Base-by-base conservation (phyloP, 2,329 filamentous ascomycete genomes). In the Microsporum ferrugineum region DNA sequence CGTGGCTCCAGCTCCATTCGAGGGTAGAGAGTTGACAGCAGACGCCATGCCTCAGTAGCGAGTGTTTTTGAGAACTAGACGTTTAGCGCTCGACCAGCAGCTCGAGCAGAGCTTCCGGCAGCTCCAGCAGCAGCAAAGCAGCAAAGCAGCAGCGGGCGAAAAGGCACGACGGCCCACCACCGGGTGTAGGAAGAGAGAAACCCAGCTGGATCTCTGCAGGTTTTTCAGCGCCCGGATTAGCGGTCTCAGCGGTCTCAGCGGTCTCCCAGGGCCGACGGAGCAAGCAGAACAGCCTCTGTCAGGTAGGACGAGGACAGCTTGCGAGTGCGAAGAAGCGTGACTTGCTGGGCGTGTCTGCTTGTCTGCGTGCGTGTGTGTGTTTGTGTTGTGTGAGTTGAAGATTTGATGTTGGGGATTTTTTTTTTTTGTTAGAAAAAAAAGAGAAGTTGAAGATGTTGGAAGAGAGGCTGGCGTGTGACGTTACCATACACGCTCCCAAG, bases 1-100 rank as follows among this genome's bases (percentile, higher is more conserved):
- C 70, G 74, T 76, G 69, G 71, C 70, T 64, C 73, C 68, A 57
- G 73, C 67, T 65, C 67, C 72, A 65, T 70, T 75, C 57, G 70
- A 70, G 64, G 73, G 65, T 60, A 69, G 61, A 51, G 73, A 71
- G 65, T 73, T 75, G 65, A 73, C 64, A 60, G 73, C 70, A 45
- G 74, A 76, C 70, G 75, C 71, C 74, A 77, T 77, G 61, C 65
- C 64, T 65, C 58, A 39, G 17, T 10, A 51, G 23, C 17, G 29
- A n/a, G 23, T 29, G 17, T 23, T 23, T 23, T 23, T 23, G 43
- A 17, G 43, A 12, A 27, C 12, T 27, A 27, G 41, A 47, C n/a
- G 17, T 23, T 23, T 23, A 23, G 49, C 29, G 36, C 29, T 5
- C 41, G 45, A 39, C 14, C 6, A 36, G 45, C 29, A 43, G 29